Base-by-base conservation (phyloP, 2,329 filamentous ascomycete species). In the Aspergillus floridensis region DNA sequence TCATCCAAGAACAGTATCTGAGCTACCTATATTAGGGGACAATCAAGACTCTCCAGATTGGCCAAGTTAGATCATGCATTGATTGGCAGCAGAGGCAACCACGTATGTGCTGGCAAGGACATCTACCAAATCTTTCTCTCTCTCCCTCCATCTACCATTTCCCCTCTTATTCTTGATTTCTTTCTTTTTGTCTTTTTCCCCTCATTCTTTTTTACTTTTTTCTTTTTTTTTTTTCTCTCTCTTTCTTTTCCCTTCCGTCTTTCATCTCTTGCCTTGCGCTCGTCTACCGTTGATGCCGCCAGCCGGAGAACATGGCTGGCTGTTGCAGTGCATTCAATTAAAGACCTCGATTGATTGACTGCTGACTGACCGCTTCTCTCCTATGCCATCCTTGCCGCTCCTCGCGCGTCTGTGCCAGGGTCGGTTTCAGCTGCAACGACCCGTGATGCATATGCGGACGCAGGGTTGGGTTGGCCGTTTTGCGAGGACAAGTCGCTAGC, bases 361-460 rank as follows among this genome's bases (percentile, higher is more conserved):
- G 26, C 49, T 35, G 49, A 51, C 50, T 38, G 50, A 44, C 47
- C 14, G 29, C 24, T 24, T 49, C 11, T 29, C 21, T 29, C 14
- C 14, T 29, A 1, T 21, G 24, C 41, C 4, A 48, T 58, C 53
- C 51, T 55, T 55, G 53, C 53, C 56, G 59, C 24, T 47, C 51
- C 22, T 38, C 50, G 21, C 41, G 49, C 46, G 56, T 41, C 48
- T 44, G 38, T 44, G 41, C 52, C 38, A 22, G 51, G 26, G 41
- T 49, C 51, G 53, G 65, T 66, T 66, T 67, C 65, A 66, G 60
- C 65, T 66, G 65, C 65, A 66, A 59, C 64, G 55, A 65, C 60
- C 65, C 65, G 65, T 65, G 59, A 55, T 67, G 65, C 65, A 67
- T 66, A 66, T 66, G 62, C 64, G 63, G 62, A 59, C 62, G 55